Evolutionary conservation across 2,329 filamentous ascomycete species (phyloP), one percentile per base, ranked within the genome.

Genomic region (Colletotrichum cereale): DNA sequence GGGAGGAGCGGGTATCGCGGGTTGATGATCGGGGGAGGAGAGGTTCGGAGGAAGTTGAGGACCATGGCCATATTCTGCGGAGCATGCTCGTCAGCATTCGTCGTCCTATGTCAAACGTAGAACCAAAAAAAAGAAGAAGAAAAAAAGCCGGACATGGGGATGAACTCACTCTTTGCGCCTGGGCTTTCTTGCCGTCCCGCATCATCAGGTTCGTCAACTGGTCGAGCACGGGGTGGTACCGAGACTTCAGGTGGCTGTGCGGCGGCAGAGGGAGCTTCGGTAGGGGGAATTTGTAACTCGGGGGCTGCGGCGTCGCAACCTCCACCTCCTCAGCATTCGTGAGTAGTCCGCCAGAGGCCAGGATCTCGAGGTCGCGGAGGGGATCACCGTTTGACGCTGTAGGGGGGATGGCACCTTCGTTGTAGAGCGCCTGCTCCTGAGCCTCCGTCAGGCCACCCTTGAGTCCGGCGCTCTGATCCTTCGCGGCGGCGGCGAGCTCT

Each of bases 161-260:
- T 69, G 75, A 72, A 79, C 89, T 71, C 87, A 97, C 95, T 85
- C 91, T 90, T 82, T 99, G 94, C n/a, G 96, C 96, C 80, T 89
- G 88, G 78, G 92, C 92, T 80, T 97, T 89, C 86, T 98, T 97
- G 76, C 96, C 96, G 82, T 98, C 89, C 77, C 87, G 86, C 96
- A 98, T 99, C 74, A 99, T 83, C 76, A 97, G 86, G 80, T 95
- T 95, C 24, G 95, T 97, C 76, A 98, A 87, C 84, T 98, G 96
- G 75, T 92, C 86, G 58, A 98, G 86, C 10, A 98, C 87, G 2
- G 93, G 90, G 79, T 98, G 93, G 79, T 98, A 97, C 77, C 96
- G 90, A 79, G 93, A 86, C 82, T 95, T 93, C 76, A 96, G 84
- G 82, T 93, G 87, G 78, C 86, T 80, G 38, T 84, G 77, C 65